These are phyloP conservation scores for Dactylis glomerata DNA, from an alignment of 176 grass and related monocot genomes.

Conservation along the genomic window DNA sequence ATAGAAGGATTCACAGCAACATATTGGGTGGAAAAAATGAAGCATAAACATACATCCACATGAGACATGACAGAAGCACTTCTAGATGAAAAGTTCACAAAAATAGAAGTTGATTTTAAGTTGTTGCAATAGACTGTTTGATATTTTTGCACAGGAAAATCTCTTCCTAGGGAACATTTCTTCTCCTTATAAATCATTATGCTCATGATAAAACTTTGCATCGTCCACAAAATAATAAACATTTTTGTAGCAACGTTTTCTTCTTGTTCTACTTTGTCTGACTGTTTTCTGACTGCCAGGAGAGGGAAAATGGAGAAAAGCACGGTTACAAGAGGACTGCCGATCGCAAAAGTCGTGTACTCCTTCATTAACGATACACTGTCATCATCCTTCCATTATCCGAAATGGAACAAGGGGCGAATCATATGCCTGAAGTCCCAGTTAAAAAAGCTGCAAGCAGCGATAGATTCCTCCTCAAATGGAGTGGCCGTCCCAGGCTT, in stretches of 20 bases:
- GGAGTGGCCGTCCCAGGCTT: constrained; percentile 40
- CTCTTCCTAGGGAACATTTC: neutral
- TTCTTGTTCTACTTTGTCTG: constrained; percentile 13
- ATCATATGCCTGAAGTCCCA: constrained; percentile 77
- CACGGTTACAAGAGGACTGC: constrained; percentile 59
- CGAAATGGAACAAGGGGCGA: constrained; percentile 90
- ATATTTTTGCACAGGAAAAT: neutral
- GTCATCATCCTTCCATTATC: constrained; percentile 75
- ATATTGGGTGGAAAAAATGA: neutral
- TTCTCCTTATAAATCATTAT: neutral
- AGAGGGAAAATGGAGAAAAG: constrained; percentile 93
- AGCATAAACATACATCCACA: neutral
- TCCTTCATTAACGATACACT: constrained; percentile 73
- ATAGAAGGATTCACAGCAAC: neutral
- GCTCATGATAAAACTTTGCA: neutral
- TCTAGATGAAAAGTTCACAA: neutral
- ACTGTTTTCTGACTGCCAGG: constrained; percentile 41
- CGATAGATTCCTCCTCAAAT: constrained; percentile 42
- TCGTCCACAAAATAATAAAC: neutral
- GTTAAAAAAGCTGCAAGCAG: constrained; percentile 64
- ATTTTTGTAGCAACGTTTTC: neutral
- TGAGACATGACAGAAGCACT: neutral
- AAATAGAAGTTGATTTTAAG: neutral
- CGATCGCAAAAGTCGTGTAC: constrained; percentile 67
- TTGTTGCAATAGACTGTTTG: neutral